Evolutionary conservation across 371 early-diverging fungal genomes (phyloP).

Genomic region (Parasitella parasitica): DNA sequence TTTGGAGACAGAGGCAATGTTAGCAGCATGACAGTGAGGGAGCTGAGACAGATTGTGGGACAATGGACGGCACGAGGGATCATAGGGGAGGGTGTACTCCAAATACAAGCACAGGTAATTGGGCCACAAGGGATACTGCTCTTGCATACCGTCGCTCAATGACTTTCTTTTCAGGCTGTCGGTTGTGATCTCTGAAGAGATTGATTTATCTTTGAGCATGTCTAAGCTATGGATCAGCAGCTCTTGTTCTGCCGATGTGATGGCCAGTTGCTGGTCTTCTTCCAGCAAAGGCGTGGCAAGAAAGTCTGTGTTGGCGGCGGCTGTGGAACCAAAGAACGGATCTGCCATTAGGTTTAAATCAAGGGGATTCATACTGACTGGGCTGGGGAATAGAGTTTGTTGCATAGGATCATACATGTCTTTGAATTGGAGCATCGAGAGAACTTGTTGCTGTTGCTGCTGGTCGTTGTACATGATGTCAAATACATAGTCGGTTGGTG

Average conservation of each 20-base stretch:
- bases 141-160: neutral
- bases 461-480: constrained; percentile 45
- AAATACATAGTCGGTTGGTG: constrained; percentile 48
- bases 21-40: constrained; percentile 41
- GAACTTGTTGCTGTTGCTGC: constrained; percentile 18
- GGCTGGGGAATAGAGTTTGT: constrained; percentile 5
- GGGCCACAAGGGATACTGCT: constrained; percentile 34
- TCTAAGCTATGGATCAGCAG: neutral
- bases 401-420: constrained; percentile 32
- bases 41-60: constrained; percentile 42
- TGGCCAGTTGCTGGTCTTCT: neutral
- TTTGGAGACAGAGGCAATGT: constrained; percentile 11
- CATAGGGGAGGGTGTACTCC: constrained; percentile 41
- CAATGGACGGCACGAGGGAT: constrained; percentile 29
- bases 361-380: neutral
- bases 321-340: constrained; percentile 13
- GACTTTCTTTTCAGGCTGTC: neutral
- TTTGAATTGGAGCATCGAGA: constrained; percentile 25
- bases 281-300: neutral
- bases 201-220: neutral
- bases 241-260: neutral
- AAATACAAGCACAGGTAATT: constrained; percentile 50
- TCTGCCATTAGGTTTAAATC: neutral
- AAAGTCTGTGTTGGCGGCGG: neutral
- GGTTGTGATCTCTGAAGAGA: neutral